These are phyloP conservation scores for Hansenula lynferdii DNA, from an alignment of 1,139 yeast genomes.

Conservation along the genomic window DNA sequence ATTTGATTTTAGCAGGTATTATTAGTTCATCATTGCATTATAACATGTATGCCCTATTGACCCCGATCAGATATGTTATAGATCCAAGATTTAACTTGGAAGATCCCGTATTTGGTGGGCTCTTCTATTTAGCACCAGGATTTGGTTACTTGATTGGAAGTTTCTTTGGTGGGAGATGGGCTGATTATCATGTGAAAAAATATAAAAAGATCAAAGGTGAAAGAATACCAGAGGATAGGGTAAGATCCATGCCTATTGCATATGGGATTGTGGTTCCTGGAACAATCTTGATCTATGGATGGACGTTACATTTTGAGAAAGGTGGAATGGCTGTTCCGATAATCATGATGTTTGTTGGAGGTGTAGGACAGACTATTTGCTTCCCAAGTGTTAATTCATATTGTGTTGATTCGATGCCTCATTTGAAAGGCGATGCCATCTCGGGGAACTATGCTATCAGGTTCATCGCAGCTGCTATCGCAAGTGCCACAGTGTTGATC, in stretches of 20 bases:
- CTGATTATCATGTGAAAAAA: conserved; percentile 40
- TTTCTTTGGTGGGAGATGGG: conserved; percentile 44
- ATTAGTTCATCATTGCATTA: conserved; percentile 36
- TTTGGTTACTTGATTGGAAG: conserved; percentile 44
- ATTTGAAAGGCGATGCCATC: conserved; percentile 47
- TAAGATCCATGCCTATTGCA: conserved; percentile 34
- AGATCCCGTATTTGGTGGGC: conserved; percentile 41
- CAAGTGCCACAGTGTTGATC: conserved; percentile 41
- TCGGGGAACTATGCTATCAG: conserved; percentile 47
- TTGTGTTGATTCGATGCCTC: conserved; percentile 52
- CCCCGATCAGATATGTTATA: conserved; percentile 50
- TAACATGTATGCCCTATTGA: conserved; percentile 45
- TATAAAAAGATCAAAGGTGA: conserved; percentile 37
- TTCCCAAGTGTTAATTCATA: conserved; percentile 50
- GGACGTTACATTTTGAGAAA: conserved; percentile 41
- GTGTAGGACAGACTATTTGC: conserved; percentile 43
- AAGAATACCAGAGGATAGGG: conserved; percentile 47
- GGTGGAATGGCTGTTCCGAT: conserved; percentile 55
- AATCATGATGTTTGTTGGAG: conserved; percentile 40
- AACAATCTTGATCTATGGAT: conserved; percentile 43
- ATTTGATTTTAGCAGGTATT: conserved; percentile 39
- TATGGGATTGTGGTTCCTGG: conserved; percentile 37
- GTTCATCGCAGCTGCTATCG: conserved; percentile 45
- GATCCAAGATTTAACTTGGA: conserved; percentile 46
- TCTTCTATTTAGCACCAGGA: conserved; percentile 52